Evolutionary conservation across 768 basidiomycete genomes (phyloP).

Genomic region (Leccinum uliginosum): DNA sequence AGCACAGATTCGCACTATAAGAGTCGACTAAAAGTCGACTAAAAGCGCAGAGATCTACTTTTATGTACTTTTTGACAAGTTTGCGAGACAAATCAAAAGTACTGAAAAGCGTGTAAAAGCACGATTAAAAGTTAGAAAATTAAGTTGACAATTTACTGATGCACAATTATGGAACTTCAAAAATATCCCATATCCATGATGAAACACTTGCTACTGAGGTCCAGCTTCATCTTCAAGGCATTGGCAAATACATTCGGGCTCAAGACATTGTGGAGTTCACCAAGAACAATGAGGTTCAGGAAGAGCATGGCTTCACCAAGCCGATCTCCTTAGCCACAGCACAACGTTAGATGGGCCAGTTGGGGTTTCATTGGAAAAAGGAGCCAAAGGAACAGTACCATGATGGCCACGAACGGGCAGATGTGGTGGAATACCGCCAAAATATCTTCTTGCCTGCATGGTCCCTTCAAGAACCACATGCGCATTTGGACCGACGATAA

Average conservation of each 20-base stretch:
- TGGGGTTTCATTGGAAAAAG: background rate
- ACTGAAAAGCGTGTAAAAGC: background rate
- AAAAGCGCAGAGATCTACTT: background rate
- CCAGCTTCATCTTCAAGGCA: too few species aligned
- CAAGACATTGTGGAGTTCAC: too few species aligned
- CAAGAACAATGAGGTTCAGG: too few species aligned
- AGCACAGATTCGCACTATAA: background rate
- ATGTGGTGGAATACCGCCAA: background rate
- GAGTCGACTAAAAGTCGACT: background rate
- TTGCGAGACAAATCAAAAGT: background rate
- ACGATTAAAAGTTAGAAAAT: background rate
- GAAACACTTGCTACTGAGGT: too few species aligned
- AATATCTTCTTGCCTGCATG: background rate
- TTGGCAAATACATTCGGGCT: too few species aligned
- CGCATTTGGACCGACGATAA: too few species aligned
- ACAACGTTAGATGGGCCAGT: background rate
- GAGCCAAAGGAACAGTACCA: background rate
- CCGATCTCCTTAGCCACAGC: background rate
- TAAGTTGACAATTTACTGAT: background rate
- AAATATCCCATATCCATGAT: too few species aligned
- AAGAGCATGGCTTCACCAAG: too few species aligned
- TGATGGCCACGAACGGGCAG: background rate
- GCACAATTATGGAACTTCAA: too few species aligned
- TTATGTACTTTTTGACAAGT: background rate
- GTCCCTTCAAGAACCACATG: too few species aligned